These are phyloP conservation scores for Pyrus hybrid DNA, from an alignment of 331 rosid species.

Conservation along the genomic window DNA sequence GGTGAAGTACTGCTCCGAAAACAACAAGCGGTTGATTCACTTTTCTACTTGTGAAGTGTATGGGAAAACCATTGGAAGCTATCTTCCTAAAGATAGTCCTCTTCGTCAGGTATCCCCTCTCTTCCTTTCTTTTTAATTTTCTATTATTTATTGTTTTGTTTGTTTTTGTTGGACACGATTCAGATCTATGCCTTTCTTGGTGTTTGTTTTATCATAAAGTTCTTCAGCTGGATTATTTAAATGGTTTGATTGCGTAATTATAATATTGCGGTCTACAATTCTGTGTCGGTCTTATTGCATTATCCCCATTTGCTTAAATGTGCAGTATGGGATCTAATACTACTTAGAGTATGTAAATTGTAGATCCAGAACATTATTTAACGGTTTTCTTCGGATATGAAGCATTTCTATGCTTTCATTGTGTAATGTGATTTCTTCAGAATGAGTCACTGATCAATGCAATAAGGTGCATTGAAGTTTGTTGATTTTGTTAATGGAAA, in stretches of 20 bases:
- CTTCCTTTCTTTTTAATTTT: neutral
- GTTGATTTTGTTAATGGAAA: neutral
- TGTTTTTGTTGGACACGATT: neutral
- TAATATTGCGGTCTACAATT: neutral
- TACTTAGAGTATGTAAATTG: neutral
- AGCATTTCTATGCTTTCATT: neutral
- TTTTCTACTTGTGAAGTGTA: conserved; percentile 98
- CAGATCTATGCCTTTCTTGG: conserved; percentile 25
- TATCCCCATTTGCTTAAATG: neutral
- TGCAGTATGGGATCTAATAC: neutral
- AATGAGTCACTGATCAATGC: neutral
- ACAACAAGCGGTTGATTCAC: conserved; percentile 83
- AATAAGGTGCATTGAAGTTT: neutral
- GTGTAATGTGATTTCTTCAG: neutral
- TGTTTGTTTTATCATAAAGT: neutral
- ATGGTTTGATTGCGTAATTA: neutral
- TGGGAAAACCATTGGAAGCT: conserved; percentile 90
- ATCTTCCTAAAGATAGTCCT: conserved; percentile 86
- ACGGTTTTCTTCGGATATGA: neutral
- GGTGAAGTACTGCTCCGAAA: conserved; percentile 93
- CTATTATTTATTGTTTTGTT: neutral
- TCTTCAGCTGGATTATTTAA: neutral
- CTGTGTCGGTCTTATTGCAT: neutral
- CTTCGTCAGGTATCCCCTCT: conserved; percentile 59
- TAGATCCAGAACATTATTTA: neutral